Base-by-base conservation (phyloP, 306 rosid species). In the Malus sieversii region DNA sequence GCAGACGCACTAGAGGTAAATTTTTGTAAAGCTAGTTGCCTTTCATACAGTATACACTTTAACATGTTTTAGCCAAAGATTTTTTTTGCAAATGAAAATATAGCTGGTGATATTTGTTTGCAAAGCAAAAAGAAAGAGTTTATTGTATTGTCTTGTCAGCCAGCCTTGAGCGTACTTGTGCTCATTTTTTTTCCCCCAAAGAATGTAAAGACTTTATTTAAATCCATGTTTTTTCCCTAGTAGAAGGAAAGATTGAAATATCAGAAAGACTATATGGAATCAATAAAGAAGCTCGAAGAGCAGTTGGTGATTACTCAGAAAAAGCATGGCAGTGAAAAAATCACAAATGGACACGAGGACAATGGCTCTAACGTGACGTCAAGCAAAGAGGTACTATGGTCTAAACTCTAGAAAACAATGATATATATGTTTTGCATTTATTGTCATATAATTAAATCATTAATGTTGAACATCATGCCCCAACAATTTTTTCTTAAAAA, bases 261-360 rank as follows among this genome's bases (percentile, higher is more conserved):
- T 79, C 93, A 96, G 83, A 90, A 80, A 80, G 97, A 96, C 78
- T 96, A 92, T 71, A 89, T 83, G 88, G 99, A 92, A 52, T 90
- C 98, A 46, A 87, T 90, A 75, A 96, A 86, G 87, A 96, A 92
- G 92, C 93, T 92, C 52, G 98, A 96, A 85, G 91, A 89, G 81
- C 93, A 92, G 82, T 76, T 92, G 69, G 79, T 83, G 76, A 77
- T 79, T 82, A 88, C 87, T 73, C 96, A 86, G 69, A 79, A 74
- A 65, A 90, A 83, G 82, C 74, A 79, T 62, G 93, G 75, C 46
- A 23, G 61, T 76, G 88, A 69, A 66, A 87, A 84, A 74, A 45
- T 72, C 75, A 64, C 69, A 29, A 82, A 67, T 27, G 90, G 82
- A 84, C 62, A 20, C 13, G 77, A 68, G 62, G 81, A 68, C 1